Percentiles rank a stretch among this genome's conserved stretches.
phyloP scores from a whole-genome alignment of 371 early-diverging fungal species.

The Saksenaea vasiformis region DNA sequence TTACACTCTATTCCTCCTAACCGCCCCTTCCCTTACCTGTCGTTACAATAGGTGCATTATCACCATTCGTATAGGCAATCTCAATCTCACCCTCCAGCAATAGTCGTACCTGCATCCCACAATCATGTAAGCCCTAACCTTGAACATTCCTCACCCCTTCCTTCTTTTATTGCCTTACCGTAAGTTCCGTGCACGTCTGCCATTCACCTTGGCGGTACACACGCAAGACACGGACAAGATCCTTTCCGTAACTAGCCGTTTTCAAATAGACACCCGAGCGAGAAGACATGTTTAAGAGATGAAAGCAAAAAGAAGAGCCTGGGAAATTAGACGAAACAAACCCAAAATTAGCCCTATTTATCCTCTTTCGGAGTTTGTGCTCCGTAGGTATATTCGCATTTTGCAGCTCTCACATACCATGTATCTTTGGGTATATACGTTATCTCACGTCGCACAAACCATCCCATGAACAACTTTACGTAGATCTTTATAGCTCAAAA shows the following conservation, averaged over 20 bases:
- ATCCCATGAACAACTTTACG: neutral
- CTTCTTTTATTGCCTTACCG: conserved; percentile 38
- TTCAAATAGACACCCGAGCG: conserved; percentile 51
- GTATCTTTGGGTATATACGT: neutral
- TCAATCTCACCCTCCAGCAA: conserved; percentile 78
- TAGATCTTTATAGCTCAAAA: neutral
- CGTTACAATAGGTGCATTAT: conserved; percentile 64
- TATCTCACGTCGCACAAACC: neutral
- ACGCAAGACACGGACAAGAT: conserved; percentile 76
- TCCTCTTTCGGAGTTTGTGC: neutral
- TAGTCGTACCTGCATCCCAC: conserved; percentile 50
- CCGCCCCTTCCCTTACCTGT: conserved; percentile 34
- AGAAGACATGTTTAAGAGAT: conserved; percentile 22
- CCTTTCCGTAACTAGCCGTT: conserved; percentile 76
- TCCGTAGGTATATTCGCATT: conserved; percentile 2
- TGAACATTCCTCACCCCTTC: neutral
- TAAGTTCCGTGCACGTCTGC: conserved; percentile 78
- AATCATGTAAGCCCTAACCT: neutral
- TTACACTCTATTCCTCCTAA: neutral
- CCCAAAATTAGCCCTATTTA: neutral
- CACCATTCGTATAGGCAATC: conserved; percentile 80
- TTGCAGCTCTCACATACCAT: neutral
- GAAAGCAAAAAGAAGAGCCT: conserved; percentile 1
- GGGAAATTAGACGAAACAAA: neutral
- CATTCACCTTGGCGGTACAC: conserved; percentile 67